A percentile compares a stretch with the other conserved stretches of the same genome.
phyloP scores from a whole-genome alignment of 2,329 filamentous ascomycete species.

The Aspergillus thermomutatus region DNA sequence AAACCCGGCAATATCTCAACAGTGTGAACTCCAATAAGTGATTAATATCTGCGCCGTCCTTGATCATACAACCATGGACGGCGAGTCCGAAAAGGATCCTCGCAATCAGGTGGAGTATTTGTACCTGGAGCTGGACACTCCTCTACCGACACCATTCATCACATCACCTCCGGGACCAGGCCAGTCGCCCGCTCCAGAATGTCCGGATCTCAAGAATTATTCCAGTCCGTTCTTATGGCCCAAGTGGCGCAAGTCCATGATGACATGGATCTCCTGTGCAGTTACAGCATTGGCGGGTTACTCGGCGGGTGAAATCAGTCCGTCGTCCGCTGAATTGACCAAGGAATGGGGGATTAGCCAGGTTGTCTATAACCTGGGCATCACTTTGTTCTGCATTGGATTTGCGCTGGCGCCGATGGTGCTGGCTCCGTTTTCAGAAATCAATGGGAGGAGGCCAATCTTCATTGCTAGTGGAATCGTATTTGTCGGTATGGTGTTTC shows the following conservation, averaged over 20 bases:
- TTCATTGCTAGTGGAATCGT: slow-evolving; percentile 71
- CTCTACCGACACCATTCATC: slow-evolving; percentile 47
- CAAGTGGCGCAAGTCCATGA: slow-evolving; percentile 62
- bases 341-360: slow-evolving; percentile 62
- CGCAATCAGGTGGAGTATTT: slow-evolving; percentile 47
- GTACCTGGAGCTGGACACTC: slow-evolving; percentile 62
- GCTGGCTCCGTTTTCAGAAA: slow-evolving; percentile 81
- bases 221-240: slow-evolving; percentile 73
- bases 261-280: slow-evolving; percentile 69
- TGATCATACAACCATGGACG: background rate
- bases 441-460: slow-evolving; percentile 80
- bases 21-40: background rate
- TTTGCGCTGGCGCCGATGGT: slow-evolving; percentile 85
- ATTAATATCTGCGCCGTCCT: background rate
- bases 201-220: slow-evolving; percentile 65
- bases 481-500: slow-evolving; percentile 51
- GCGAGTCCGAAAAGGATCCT: background rate
- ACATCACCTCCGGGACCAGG: slow-evolving; percentile 26
- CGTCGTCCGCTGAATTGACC: slow-evolving; percentile 63
- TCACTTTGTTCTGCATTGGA: slow-evolving; percentile 77
- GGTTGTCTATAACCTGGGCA: slow-evolving; percentile 67
- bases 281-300: slow-evolving; percentile 78
- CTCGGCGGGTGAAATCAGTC: slow-evolving; percentile 74
- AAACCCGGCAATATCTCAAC: background rate
- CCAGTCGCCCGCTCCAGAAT: slow-evolving; percentile 48